phyloP scores from a whole-genome alignment of 257 asterid genomes.

The Rubia yunnanensis region DNA sequence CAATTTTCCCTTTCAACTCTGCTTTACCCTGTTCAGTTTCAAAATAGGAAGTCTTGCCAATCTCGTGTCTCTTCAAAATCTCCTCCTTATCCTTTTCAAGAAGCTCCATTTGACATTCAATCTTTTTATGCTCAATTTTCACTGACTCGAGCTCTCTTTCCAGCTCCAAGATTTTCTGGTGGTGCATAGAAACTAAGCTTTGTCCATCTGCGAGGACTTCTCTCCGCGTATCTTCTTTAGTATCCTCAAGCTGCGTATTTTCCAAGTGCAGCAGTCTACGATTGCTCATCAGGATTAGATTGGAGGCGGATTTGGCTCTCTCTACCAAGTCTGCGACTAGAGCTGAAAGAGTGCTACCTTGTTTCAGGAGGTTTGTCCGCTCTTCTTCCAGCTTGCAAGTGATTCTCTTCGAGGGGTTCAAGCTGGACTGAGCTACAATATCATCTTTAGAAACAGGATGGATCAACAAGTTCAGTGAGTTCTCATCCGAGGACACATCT shows the following conservation, averaged over 20 bases:
- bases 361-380: not conserved
- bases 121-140: not conserved
- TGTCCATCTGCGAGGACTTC: not conserved
- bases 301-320: not conserved
- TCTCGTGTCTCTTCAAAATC: not conserved
- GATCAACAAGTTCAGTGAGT: not conserved
- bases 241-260: not conserved
- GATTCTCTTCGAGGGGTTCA: not conserved
- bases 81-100: not conserved
- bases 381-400: not conserved
- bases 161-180: not conserved
- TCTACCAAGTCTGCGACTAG: not conserved
- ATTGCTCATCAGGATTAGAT: not conserved
- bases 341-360: not conserved
- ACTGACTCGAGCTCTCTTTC: not conserved
- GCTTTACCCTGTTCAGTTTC: not conserved
- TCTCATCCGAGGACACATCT: slow-evolving; percentile 74
- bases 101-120: not conserved
- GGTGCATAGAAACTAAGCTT: not conserved
- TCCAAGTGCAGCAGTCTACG: not conserved
- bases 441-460: not conserved
- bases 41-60: not conserved
- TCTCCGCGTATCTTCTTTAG: not conserved
- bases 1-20: not conserved
- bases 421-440: not conserved